A percentile compares a stretch with the other conserved stretches of the same genome.
Evolutionary conservation across 306 rosid species (phyloP).

Genomic region (Glycine tomentella): DNA sequence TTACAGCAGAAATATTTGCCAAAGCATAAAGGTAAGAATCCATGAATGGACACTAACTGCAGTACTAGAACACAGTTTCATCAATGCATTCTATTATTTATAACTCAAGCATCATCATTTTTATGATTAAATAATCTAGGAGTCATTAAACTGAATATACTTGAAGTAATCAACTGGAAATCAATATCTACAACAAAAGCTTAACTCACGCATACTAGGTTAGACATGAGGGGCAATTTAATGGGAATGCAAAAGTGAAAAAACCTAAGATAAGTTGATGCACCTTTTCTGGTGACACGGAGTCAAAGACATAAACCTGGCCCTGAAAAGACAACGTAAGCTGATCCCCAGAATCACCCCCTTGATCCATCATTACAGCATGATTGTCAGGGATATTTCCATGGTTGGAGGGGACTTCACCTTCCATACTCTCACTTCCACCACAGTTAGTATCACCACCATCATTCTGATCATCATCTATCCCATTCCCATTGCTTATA

Average conservation of each 20-base stretch:
- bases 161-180: conserved; percentile 29
- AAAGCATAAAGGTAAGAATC: too few species aligned
- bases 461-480: conserved; percentile 62
- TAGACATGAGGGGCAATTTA: too few species aligned
- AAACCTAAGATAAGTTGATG: conserved; percentile 32
- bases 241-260: conserved; percentile 12
- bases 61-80: too few species aligned
- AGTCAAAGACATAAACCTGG: conserved; percentile 75
- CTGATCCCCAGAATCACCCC: conserved; percentile 62
- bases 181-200: conserved; percentile 23
- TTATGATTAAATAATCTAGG: background rate
- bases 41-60: too few species aligned
- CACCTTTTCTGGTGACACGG: conserved; percentile 82
- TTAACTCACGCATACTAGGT: conserved; percentile 3
- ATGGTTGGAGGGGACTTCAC: conserved; percentile 62
- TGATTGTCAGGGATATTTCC: conserved; percentile 58
- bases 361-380: conserved; percentile 54
- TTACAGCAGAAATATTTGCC: too few species aligned
- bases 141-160: conserved; percentile 22
- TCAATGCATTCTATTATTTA: too few species aligned
- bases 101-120: too few species aligned
- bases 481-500: conserved; percentile 64
- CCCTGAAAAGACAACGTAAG: conserved; percentile 81
- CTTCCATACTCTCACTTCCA: conserved; percentile 58
- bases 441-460: conserved; percentile 51